phyloP scores from a whole-genome alignment of 2,329 filamentous ascomycete species.

The Epichloe baconii region DNA sequence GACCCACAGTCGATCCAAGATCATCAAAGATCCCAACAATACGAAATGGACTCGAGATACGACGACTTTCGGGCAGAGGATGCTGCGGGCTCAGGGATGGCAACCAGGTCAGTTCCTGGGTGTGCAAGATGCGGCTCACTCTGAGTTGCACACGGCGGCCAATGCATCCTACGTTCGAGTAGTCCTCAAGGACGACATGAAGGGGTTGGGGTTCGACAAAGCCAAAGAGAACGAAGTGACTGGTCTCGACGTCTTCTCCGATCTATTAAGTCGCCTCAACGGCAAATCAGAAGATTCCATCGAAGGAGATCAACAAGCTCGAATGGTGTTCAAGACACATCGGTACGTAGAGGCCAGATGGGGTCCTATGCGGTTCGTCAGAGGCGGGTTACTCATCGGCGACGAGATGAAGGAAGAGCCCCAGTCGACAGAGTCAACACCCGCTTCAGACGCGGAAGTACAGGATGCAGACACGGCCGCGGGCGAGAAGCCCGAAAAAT shows the following conservation, averaged over 20 bases:
- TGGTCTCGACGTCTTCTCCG: conserved; percentile 76
- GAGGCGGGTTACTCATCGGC: conserved; percentile 58
- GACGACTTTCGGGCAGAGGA: conserved; percentile 74
- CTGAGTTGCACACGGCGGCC: conserved; percentile 63
- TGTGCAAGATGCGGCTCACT: conserved; percentile 60
- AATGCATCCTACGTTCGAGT: conserved; percentile 80
- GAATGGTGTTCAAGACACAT: conserved; percentile 58
- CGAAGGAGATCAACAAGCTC: conserved; percentile 53
- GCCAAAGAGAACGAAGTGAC: conserved; percentile 67
- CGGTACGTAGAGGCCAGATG: conserved; percentile 64
- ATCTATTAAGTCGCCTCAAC: conserved; percentile 77
- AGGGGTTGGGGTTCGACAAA: conserved; percentile 74
- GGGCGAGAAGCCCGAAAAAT: conserved; percentile 14
- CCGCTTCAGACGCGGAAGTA: conserved; percentile 7
- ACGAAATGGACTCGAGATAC: conserved; percentile 81
- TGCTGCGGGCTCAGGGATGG: conserved; percentile 84
- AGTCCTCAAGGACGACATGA: conserved; percentile 75
- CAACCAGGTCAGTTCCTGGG: conserved; percentile 73
- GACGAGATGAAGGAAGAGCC: conserved; percentile 36
- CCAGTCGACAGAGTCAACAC: conserved; percentile 7
- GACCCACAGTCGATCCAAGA: conserved; percentile 39
- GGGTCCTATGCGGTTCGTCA: conserved; percentile 75
- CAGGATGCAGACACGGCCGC: conserved; percentile 5
- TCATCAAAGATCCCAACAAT: conserved; percentile 89
- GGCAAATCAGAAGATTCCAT: conserved; percentile 68